Percentiles rank a stretch among this genome's conserved stretches.
These are phyloP conservation scores for Wallacemonas sp. DNA, from an alignment of 208 protist species.

Conservation along the genomic window DNA sequence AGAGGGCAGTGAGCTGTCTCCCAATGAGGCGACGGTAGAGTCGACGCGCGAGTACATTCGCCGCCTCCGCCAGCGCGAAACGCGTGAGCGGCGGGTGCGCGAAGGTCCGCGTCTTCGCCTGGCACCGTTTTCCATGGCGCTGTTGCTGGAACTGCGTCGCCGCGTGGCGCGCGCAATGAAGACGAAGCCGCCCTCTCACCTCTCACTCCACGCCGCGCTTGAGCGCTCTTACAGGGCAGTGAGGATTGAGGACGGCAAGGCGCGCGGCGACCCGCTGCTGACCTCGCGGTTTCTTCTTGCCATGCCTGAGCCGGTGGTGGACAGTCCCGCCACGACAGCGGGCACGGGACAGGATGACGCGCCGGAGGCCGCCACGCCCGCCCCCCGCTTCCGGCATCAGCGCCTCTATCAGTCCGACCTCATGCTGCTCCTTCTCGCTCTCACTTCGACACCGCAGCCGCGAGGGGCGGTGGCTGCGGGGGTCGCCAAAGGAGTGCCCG, in stretches of 20 bases:
- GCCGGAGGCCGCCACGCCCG: not conserved
- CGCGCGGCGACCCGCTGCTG: constrained; percentile 54
- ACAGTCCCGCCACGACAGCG: not conserved
- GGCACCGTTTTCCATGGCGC: constrained; percentile 43
- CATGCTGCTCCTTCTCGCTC: constrained; percentile 63
- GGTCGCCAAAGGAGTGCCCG: not conserved
- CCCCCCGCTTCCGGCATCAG: constrained; percentile 33
- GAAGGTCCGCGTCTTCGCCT: constrained; percentile 26
- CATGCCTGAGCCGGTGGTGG: not conserved
- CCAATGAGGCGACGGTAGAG: not conserved
- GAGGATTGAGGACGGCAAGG: constrained; percentile 53
- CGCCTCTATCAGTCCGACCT: constrained; percentile 79
- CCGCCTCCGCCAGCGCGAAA: not conserved
- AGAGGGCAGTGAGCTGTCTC: constrained; percentile 10
- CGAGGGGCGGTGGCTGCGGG: not conserved
- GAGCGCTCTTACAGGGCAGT: constrained; percentile 22
- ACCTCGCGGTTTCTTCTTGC: constrained; percentile 31
- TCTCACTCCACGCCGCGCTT: constrained; percentile 41
- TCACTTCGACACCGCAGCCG: constrained; percentile 38
- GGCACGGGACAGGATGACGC: not conserved
- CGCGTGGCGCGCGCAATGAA: constrained; percentile 31
- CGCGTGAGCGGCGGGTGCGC: not conserved
- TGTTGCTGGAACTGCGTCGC: constrained; percentile 70
- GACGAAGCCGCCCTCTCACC: constrained; percentile 41
- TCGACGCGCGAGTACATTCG: not conserved